These are phyloP conservation scores for Plectranthus barbatus DNA, from an alignment of 257 asterid genomes.

Conservation along the genomic window DNA sequence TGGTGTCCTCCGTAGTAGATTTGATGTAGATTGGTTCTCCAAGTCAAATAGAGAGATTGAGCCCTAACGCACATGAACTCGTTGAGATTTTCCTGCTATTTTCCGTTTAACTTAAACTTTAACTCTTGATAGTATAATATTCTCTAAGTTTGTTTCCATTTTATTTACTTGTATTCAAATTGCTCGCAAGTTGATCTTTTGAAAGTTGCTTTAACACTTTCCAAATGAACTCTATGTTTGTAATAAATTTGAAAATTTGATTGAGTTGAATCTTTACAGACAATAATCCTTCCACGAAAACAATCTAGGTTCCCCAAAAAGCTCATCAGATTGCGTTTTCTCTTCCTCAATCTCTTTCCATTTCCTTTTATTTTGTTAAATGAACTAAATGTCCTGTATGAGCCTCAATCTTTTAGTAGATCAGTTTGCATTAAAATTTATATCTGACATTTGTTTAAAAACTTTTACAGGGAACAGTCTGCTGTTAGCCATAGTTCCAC, in stretches of 20 bases:
- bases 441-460: not conserved
- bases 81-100: not conserved
- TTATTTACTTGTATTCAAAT: not conserved
- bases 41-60: not conserved
- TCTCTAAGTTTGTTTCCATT: not conserved
- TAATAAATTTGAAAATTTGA: not conserved
- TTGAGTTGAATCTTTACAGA: not conserved
- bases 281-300: too few relatives aligned
- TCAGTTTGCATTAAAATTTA: not conserved
- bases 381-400: not conserved
- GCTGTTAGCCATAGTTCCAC: slow-evolving; percentile 87
- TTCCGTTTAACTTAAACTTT: not conserved
- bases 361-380: not conserved
- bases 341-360: too few relatives aligned
- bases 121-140: not conserved
- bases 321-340: too few relatives aligned
- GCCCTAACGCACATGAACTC: not conserved
- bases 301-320: too few relatives aligned
- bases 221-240: not conserved
- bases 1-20: too few relatives aligned
- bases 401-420: not conserved
- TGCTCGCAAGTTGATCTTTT: not conserved
- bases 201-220: not conserved
- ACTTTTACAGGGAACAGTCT: slow-evolving; percentile 63
- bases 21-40: too few relatives aligned